Evolutionary conservation across 805 yeast genomes (phyloP).

Genomic region (Candida krabiensis): DNA sequence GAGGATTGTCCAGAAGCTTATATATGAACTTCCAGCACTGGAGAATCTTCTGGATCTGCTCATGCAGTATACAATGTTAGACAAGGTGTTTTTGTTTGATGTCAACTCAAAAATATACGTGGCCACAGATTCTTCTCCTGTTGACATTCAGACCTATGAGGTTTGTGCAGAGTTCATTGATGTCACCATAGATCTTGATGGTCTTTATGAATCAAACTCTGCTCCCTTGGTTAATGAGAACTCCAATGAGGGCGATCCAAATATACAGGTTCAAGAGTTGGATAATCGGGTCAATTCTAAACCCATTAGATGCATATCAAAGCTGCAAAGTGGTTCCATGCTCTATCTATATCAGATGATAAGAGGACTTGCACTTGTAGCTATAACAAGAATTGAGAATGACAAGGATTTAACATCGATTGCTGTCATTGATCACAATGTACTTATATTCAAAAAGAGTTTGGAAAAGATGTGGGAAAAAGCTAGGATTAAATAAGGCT

Average conservation of each 20-base stretch:
- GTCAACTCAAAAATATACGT: constrained; percentile 90
- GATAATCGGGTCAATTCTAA: constrained; percentile 9
- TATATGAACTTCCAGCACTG: constrained; percentile 82
- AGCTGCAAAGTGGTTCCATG: constrained; percentile 79
- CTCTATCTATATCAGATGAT: constrained; percentile 89
- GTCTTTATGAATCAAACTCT: constrained; percentile 48
- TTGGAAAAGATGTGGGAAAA: constrained; percentile 70
- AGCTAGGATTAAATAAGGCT: constrained; percentile 33
- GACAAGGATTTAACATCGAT: constrained; percentile 47
- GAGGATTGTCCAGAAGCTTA: constrained; percentile 85
- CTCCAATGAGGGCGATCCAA: constrained; percentile 3
- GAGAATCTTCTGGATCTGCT: constrained; percentile 87
- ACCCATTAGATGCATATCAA: constrained; percentile 59
- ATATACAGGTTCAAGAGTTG: too few species aligned
- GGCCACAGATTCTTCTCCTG: constrained; percentile 95
- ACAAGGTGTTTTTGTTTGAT: constrained; percentile 90
- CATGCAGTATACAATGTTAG: constrained; percentile 86
- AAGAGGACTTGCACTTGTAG: constrained; percentile 88
- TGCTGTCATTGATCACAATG: constrained; percentile 85
- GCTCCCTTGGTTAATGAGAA: constrained; percentile 6
- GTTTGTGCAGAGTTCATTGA: constrained; percentile 97
- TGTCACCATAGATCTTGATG: constrained; percentile 85
- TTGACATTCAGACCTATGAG: constrained; percentile 92
- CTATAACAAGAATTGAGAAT: constrained; percentile 70
- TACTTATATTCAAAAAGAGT: constrained; percentile 73